A percentile compares a stretch with the other conserved stretches of the same genome.
Conservation (phyloP, 208 protist species). For the Trypanosoma cruzi region DNA sequence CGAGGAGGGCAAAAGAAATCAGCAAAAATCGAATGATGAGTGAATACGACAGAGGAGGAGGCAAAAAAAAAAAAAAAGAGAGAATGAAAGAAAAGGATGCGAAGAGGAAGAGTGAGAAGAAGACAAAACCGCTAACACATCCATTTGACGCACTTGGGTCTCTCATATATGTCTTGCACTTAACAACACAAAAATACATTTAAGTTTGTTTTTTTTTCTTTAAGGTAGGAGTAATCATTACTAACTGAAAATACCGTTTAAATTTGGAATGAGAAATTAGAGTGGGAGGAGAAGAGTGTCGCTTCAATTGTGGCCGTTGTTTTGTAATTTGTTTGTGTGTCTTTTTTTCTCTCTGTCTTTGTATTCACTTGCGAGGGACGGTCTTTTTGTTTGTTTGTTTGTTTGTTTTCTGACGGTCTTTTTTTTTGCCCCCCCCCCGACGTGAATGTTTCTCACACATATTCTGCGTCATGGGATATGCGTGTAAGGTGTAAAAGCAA, state of each 20-base stretch:
- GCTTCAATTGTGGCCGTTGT: not conserved
- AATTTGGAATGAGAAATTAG: not conserved
- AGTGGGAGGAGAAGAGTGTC: not conserved
- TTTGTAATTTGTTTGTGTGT: not conserved
- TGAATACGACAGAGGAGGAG: not conserved
- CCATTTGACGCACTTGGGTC: not conserved
- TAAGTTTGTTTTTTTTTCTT: no score
- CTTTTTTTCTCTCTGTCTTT: slow-evolving; percentile 1
- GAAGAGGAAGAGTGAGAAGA: not conserved
- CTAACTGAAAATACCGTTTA: slow-evolving; percentile 2
- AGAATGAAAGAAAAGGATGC: not conserved
- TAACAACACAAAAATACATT: not conserved
- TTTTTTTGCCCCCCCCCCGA: not conserved
- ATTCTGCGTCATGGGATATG: no score
- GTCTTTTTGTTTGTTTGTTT: not conserved
- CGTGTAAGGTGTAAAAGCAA: not conserved
- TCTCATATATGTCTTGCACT: not conserved
- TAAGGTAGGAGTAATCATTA: not conserved
- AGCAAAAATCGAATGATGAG: not conserved
- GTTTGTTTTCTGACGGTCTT: not conserved
- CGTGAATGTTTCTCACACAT: not conserved
- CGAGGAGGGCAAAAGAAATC: not conserved
- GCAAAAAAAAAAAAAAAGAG: not conserved
- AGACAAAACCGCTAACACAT: not conserved
- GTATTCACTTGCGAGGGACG: no score